phyloP scores from a whole-genome alignment of 2,329 filamentous ascomycete genomes.

The Xylariaceae sp. region DNA sequence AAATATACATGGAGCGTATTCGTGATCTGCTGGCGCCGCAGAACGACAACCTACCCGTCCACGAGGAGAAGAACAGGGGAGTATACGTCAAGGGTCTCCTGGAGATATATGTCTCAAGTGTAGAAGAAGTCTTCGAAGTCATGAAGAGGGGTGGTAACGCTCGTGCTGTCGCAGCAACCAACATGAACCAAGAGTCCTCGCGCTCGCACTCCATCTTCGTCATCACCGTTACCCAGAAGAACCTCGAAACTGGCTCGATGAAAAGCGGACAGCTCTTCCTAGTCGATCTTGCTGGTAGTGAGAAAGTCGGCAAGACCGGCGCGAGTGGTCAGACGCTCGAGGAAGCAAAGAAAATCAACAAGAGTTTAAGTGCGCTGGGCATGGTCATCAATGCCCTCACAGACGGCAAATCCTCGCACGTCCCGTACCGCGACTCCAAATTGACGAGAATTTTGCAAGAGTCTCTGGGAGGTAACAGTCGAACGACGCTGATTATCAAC shows the following conservation, averaged over 20 bases:
- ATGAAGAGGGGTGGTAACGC: constrained; percentile 88
- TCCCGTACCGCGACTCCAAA: constrained; percentile 97
- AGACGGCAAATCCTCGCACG: constrained; percentile 91
- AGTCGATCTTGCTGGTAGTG: constrained; percentile 95
- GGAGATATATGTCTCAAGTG: constrained; percentile 92
- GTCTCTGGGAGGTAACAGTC: constrained; percentile 92
- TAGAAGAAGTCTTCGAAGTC: constrained; percentile 93
- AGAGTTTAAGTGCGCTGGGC: constrained; percentile 93
- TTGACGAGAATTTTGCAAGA: constrained; percentile 96
- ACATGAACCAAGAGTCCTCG: constrained; percentile 99
- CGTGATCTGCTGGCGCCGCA: constrained; percentile 86
- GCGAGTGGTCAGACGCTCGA: constrained; percentile 95
- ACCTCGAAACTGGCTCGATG: constrained; percentile 89
- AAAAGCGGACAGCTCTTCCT: constrained; percentile 96
- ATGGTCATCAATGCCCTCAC: constrained; percentile 99
- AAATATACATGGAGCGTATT: constrained; percentile 99
- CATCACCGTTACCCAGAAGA: constrained; percentile 95
- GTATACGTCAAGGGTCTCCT: constrained; percentile 94
- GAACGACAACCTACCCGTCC: constrained; percentile 95
- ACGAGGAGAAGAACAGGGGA: constrained; percentile 93
- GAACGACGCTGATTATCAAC: constrained; percentile 98
- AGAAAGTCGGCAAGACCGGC: constrained; percentile 98
- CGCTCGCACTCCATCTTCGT: constrained; percentile 98
- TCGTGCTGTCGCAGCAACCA: constrained; percentile 88
- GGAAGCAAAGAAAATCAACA: constrained; percentile 99